phyloP scores from a whole-genome alignment of 495 filamentous ascomycete species.

The Aspergillus nanangensis region DNA sequence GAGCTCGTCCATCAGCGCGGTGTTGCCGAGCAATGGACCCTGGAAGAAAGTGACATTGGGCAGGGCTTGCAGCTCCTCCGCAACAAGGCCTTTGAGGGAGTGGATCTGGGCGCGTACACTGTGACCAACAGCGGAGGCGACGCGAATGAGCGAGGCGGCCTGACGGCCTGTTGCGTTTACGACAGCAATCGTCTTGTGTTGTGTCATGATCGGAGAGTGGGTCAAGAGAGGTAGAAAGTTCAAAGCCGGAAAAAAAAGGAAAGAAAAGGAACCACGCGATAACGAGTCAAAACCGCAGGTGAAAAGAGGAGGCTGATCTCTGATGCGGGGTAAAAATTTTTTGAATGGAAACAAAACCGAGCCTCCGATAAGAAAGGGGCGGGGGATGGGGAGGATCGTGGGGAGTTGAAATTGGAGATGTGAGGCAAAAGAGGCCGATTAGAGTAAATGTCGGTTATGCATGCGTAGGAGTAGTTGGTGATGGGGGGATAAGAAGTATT shows the following conservation, averaged over 20 bases:
- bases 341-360: no score
- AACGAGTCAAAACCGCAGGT: no score
- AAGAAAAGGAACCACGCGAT: not conserved
- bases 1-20: constrained; percentile 64
- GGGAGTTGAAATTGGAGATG: no score
- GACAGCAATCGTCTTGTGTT: constrained; percentile 76
- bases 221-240: not conserved
- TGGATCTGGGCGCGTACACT: constrained; percentile 84
- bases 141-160: constrained; percentile 87
- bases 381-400: no score
- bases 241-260: not conserved
- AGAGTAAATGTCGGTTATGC: no score
- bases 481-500: no score
- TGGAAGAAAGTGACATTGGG: constrained; percentile 81
- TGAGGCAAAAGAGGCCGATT: no score
- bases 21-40: constrained; percentile 72
- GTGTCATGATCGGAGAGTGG: not conserved
- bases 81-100: constrained; percentile 75
- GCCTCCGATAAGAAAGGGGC: no score
- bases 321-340: no score
- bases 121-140: constrained; percentile 88
- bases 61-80: constrained; percentile 72
- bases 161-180: constrained; percentile 92
- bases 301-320: no score
- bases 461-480: no score